phyloP scores from a whole-genome alignment of 1,139 yeast genomes.

The Yamadazyma triangularis region DNA sequence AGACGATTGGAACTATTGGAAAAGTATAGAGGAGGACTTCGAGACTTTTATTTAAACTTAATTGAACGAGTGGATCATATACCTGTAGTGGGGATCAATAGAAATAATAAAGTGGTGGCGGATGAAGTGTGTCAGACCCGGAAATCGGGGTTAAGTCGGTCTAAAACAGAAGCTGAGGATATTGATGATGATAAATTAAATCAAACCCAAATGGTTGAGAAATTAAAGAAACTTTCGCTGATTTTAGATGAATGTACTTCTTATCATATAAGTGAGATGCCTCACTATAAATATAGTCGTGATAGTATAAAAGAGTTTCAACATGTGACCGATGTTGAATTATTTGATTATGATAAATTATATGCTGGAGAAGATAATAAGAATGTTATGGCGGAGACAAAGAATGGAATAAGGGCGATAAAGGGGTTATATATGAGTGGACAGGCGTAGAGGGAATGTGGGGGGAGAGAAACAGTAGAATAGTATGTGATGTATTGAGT shows the following conservation, averaged over 20 bases:
- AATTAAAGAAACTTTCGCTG: slow-evolving; percentile 20
- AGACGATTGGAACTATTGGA: slow-evolving; percentile 36
- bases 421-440: slow-evolving; percentile 47
- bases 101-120: slow-evolving; percentile 25
- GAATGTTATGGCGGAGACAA: slow-evolving; percentile 32
- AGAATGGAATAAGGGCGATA: slow-evolving; percentile 38
- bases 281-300: slow-evolving; percentile 27
- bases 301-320: slow-evolving; percentile 34
- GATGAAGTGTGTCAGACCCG: slow-evolving; percentile 40
- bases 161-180: slow-evolving; percentile 9
- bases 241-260: slow-evolving; percentile 24
- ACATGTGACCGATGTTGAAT: slow-evolving; percentile 31
- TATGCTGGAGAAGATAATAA: slow-evolving; percentile 20
- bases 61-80: slow-evolving; percentile 34
- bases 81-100: slow-evolving; percentile 36
- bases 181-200: slow-evolving; percentile 24
- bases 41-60: slow-evolving; percentile 34
- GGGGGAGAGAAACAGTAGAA: no score
- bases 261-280: slow-evolving; percentile 28
- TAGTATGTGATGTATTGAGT: no score
- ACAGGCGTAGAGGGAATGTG: no score
- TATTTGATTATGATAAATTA: slow-evolving; percentile 28
- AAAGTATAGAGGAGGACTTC: slow-evolving; percentile 25
- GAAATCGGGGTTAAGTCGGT: slow-evolving; percentile 16
- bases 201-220: slow-evolving; percentile 21